Conservation (phyloP, 1,139 yeast genomes). For the Hansenula lynferdii region DNA sequence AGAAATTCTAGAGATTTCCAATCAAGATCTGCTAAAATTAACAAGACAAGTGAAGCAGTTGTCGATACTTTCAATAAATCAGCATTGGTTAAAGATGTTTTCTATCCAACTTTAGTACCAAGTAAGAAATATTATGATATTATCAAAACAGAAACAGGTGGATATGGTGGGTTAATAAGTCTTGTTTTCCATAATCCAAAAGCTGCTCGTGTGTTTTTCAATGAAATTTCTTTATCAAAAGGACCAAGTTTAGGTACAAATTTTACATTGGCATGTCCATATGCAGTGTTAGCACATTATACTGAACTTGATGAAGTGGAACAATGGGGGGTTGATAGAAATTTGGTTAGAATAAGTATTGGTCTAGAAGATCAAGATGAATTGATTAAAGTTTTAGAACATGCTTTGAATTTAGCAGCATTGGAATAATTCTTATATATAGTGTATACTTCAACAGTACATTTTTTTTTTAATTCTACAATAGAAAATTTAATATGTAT, state of each 20-base stretch:
- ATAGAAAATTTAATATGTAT: too few relatives aligned
- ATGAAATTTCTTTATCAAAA: constrained; percentile 70
- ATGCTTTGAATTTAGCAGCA: constrained; percentile 46
- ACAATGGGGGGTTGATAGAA: constrained; percentile 79
- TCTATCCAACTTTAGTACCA: constrained; percentile 56
- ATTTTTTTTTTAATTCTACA: background rate
- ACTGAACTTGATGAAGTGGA: constrained; percentile 77
- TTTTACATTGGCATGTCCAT: constrained; percentile 89
- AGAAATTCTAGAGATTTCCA: constrained; percentile 89
- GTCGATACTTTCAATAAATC: constrained; percentile 30
- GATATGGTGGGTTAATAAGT: constrained; percentile 90
- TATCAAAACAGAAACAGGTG: constrained; percentile 66
- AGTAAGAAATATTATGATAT: constrained; percentile 65
- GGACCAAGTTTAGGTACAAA: constrained; percentile 96
- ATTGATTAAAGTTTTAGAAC: constrained; percentile 41
- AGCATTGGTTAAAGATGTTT: constrained; percentile 53
- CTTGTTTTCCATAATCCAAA: constrained; percentile 63
- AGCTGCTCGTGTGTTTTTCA: constrained; percentile 71
- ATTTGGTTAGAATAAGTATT: constrained; percentile 77
- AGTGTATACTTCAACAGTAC: constrained; percentile 1
- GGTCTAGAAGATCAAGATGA: constrained; percentile 66
- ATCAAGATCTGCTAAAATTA: constrained; percentile 60
- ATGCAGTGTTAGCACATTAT: constrained; percentile 85
- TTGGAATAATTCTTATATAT: background rate
- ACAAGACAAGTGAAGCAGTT: constrained; percentile 57